Evolutionary conservation across 768 basidiomycete genomes (phyloP).

Genomic region (Boletus fagicola): DNA sequence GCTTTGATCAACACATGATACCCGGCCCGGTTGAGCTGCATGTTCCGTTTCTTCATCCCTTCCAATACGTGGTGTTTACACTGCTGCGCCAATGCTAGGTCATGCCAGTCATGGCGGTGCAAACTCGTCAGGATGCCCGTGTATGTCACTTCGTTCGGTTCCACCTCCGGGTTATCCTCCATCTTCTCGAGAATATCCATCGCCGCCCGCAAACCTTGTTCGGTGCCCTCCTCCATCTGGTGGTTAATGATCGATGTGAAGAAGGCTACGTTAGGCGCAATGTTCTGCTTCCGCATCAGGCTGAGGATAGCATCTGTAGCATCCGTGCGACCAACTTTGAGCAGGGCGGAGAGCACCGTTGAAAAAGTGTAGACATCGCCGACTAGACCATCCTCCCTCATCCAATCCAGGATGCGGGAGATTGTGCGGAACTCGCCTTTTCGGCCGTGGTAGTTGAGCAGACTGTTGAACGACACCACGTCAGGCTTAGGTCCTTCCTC

Average conservation of each 20-base stretch:
- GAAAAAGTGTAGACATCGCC: slow-evolving; percentile 89
- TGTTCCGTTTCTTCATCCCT: slow-evolving; percentile 55
- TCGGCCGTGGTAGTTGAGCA: slow-evolving; percentile 66
- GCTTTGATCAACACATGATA: slow-evolving; percentile 79
- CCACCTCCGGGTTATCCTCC: slow-evolving; percentile 53
- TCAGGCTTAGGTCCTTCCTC: slow-evolving; percentile 61
- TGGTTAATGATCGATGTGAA: slow-evolving; percentile 80
- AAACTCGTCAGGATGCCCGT: slow-evolving; percentile 75
- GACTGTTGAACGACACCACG: slow-evolving; percentile 75
- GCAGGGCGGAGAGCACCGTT: slow-evolving; percentile 74
- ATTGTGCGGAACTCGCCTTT: slow-evolving; percentile 62
- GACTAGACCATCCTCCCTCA: slow-evolving; percentile 50
- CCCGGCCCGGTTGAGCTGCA: slow-evolving; percentile 58
- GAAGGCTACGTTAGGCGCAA: slow-evolving; percentile 71
- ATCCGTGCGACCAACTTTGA: slow-evolving; percentile 65
- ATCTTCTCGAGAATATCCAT: slow-evolving; percentile 72
- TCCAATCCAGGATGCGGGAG: slow-evolving; percentile 53
- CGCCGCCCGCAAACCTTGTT: slow-evolving; percentile 55
- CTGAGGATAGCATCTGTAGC: slow-evolving; percentile 61
- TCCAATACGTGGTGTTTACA: slow-evolving; percentile 49
- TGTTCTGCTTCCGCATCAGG: slow-evolving; percentile 73
- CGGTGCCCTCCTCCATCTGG: slow-evolving; percentile 57
- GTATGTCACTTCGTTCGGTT: slow-evolving; percentile 81
- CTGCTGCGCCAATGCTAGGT: slow-evolving; percentile 43
- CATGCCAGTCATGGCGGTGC: slow-evolving; percentile 55